A percentile compares a stretch with the other conserved stretches of the same genome.
phyloP scores from a whole-genome alignment of 2,329 filamentous ascomycete genomes.

The Daldinia sp. region DNA sequence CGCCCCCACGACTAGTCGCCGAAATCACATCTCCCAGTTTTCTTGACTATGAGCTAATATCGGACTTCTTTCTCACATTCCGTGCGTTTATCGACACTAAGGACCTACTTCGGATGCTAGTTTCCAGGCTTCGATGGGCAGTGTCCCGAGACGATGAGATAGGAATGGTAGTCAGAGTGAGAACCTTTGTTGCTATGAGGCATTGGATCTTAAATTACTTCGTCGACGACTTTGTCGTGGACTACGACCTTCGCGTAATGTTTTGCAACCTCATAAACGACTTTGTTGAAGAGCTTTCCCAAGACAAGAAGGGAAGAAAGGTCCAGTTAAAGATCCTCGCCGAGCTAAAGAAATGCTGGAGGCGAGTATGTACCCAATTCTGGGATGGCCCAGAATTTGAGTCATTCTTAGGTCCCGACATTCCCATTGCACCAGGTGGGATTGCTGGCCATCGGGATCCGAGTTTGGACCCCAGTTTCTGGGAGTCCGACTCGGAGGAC shows the following conservation, averaged over 20 bases:
- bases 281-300: conserved; percentile 64
- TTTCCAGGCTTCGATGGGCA: conserved; percentile 88
- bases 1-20: conserved; percentile 87
- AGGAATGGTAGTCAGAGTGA: conserved; percentile 92
- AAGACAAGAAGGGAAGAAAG: conserved; percentile 55
- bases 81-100: conserved; percentile 82
- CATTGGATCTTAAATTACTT: conserved; percentile 99
- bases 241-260: conserved; percentile 74
- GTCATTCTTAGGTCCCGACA: conserved; percentile 66
- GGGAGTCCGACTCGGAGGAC: conserved; percentile 56
- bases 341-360: conserved; percentile 97
- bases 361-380: conserved; percentile 85
- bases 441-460: conserved; percentile 68
- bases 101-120: conserved; percentile 82
- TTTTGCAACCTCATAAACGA: conserved; percentile 86
- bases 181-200: conserved; percentile 92
- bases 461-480: conserved; percentile 62
- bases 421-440: conserved; percentile 79
- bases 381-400: conserved; percentile 81
- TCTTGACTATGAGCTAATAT: conserved; percentile 94
- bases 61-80: conserved; percentile 97
- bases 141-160: conserved; percentile 80
- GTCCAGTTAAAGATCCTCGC: conserved; percentile 83
- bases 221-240: conserved; percentile 86
- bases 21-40: conserved; percentile 97